phyloP scores from a whole-genome alignment of 208 protist genomes.

The Porcisia hertigi region DNA sequence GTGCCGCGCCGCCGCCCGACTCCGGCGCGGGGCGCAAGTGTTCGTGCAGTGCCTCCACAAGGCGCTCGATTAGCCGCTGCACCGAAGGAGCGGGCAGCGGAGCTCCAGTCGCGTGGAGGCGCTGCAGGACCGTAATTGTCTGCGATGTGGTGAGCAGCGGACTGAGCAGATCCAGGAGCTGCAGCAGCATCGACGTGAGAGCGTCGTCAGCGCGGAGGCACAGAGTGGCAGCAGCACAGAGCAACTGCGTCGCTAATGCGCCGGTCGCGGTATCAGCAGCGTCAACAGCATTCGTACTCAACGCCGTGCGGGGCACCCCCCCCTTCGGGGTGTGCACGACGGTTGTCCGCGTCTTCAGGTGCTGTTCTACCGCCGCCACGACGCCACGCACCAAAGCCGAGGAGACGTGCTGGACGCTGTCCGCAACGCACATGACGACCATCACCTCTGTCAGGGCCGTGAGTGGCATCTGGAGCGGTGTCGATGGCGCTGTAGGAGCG shows the following conservation, averaged over 20 bases:
- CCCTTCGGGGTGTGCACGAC: neutral
- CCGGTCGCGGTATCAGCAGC: slow-evolving; percentile 20
- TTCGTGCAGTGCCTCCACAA: slow-evolving; percentile 21
- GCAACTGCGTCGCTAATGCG: slow-evolving; percentile 38
- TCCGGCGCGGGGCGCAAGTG: neutral
- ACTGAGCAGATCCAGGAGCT: slow-evolving; percentile 35
- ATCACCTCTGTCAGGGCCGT: slow-evolving; percentile 65
- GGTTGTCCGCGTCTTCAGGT: slow-evolving; percentile 5
- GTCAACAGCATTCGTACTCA: neutral
- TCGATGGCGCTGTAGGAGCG: neutral
- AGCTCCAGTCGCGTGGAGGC: slow-evolving; percentile 26
- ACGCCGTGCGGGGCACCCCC: neutral
- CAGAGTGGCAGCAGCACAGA: slow-evolving; percentile 46
- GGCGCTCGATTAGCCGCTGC: slow-evolving; percentile 26
- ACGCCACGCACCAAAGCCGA: slow-evolving; percentile 39
- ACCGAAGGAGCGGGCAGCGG: slow-evolving; percentile 24
- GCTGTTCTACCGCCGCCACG: slow-evolving; percentile 14
- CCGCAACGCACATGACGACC: slow-evolving; percentile 65
- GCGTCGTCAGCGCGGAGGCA: slow-evolving; percentile 46
- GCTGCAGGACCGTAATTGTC: slow-evolving; percentile 26
- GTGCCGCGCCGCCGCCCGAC: neutral
- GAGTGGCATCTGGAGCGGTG: slow-evolving; percentile 35
- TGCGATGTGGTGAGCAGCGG: slow-evolving; percentile 38
- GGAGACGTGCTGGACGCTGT: slow-evolving; percentile 75
- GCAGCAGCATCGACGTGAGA: slow-evolving; percentile 45